These are phyloP conservation scores for Lactarius hengduanensis DNA, from an alignment of 768 basidiomycete species.

Conservation along the genomic window DNA sequence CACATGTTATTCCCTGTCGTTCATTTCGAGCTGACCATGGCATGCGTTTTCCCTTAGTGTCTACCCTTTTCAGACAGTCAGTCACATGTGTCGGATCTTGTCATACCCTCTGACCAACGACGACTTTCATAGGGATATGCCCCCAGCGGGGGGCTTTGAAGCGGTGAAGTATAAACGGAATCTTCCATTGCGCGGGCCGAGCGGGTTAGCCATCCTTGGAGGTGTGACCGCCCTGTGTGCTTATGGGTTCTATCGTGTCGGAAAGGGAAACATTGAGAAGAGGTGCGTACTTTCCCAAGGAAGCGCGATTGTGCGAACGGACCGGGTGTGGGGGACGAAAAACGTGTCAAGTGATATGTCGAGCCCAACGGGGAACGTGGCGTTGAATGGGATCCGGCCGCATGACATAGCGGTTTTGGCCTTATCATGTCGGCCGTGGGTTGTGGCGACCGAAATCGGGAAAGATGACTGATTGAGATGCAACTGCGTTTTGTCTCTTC, in stretches of 20 bases:
- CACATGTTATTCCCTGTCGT: constrained; percentile 7
- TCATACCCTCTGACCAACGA: constrained; percentile 27
- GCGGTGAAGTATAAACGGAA: constrained; percentile 93
- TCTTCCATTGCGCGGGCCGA: constrained; percentile 84
- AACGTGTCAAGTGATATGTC: constrained; percentile 54
- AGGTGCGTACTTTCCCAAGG: constrained; percentile 55
- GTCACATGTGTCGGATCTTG: constrained; percentile 31
- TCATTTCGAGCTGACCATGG: constrained; percentile 20
- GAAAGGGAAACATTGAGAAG: constrained; percentile 88
- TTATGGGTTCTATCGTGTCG: constrained; percentile 90
- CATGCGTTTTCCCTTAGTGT: constrained; percentile 43
- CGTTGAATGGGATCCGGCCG: constrained; percentile 60
- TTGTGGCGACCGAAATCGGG: constrained; percentile 21
- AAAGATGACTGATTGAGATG: constrained; percentile 24
- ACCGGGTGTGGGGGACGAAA: constrained; percentile 57
- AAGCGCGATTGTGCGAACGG: constrained; percentile 18
- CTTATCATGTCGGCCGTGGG: constrained; percentile 42
- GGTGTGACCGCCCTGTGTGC: constrained; percentile 84
- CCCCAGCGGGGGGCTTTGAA: constrained; percentile 91
- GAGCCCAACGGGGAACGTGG: constrained; percentile 74
- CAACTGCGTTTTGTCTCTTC: background rate
- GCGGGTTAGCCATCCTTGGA: constrained; percentile 80
- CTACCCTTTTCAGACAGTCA: constrained; percentile 62
- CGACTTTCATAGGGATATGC: constrained; percentile 75
- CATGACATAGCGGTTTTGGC: constrained; percentile 39